Evolutionary conservation across 768 basidiomycete genomes (phyloP), one percentile per base, ranked within the genome.

Genomic region (Hortiboletus flavorubellus): DNA sequence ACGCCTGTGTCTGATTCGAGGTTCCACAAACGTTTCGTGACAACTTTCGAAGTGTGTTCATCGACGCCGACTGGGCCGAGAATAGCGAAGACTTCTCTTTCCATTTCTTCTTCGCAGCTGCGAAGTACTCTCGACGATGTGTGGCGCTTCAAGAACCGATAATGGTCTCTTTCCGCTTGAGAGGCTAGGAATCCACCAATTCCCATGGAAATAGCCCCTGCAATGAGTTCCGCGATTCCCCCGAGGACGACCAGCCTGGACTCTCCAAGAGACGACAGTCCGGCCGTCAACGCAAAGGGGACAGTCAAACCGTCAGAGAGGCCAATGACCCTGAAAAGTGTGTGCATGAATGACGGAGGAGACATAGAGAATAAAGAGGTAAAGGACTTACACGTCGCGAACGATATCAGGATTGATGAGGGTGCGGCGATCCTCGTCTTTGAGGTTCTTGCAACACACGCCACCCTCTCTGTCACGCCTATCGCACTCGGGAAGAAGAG

Each of bases 101-200:
- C 94, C 83, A 98, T 89, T 77, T 98, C 95, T 46, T 93, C 93
- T 8, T 85, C 83, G 67, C 97, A 99, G 52, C 89, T 93, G 12
- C 91, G 85, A 3, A 80, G 69, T n/a, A 98, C 94, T 31, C 95
- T 86, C 15, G 86, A 80, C 41, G 85, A 77, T 10, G 92, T 95
- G 57, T 85, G 81, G 38, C 81, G 78, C 30, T 78, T 82, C 31
- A 89, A 82, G 73, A 89, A 97, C 44, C 86, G 89, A 69, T 88
- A 95, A 72, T 97, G 90, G 69, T 98, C 96, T 43, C 94, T 87
- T 72, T 99, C 97, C 31, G 96, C 89, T 72, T 99, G 92, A 1
- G 95, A 93, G 3, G 94, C 94, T 46, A 99, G 86, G 80, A 96
- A 98, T 18, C 96, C 96, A 50, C 97, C 97, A 38, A 99, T 90